A percentile compares a stretch with the other conserved stretches of the same genome.
Evolutionary conservation across 306 rosid genomes (phyloP).

Genomic region (Fragaria iinumae): DNA sequence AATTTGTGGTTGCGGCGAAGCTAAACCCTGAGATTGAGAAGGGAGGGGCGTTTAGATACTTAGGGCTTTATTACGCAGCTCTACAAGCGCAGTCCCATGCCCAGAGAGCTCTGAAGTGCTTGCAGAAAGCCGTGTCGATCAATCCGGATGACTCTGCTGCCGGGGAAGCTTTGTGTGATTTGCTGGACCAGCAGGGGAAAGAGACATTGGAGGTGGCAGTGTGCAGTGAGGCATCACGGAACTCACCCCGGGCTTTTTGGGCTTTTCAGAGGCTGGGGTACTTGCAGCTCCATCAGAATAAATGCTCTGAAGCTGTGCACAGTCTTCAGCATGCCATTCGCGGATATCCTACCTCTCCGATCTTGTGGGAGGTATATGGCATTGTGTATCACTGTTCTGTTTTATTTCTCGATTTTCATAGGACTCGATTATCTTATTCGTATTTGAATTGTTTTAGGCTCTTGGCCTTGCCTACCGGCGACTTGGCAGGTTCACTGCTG

Average conservation of each 20-base stretch:
- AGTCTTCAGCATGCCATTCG: constrained; percentile 90
- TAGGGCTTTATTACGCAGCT: constrained; percentile 59
- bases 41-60: constrained; percentile 63
- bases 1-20: constrained; percentile 66
- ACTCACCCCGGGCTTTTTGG: constrained; percentile 88
- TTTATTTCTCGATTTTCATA: neutral
- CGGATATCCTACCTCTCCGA: constrained; percentile 72
- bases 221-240: constrained; percentile 67
- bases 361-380: constrained; percentile 73
- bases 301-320: constrained; percentile 79
- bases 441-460: constrained; percentile 43
- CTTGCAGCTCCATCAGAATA: constrained; percentile 64
- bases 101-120: constrained; percentile 76
- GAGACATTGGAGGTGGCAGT: constrained; percentile 62
- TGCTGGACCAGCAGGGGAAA: constrained; percentile 69
- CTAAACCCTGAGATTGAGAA: constrained; percentile 66
- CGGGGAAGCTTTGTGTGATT: constrained; percentile 75
- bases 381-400: neutral
- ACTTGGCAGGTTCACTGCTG: constrained; percentile 88
- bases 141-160: constrained; percentile 62
- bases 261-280: constrained; percentile 88
- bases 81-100: constrained; percentile 29
- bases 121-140: constrained; percentile 70
- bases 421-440: neutral
- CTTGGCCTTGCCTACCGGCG: constrained; percentile 94